These are phyloP conservation scores for Chaetomium cochliodes DNA, from an alignment of 495 filamentous ascomycete genomes.

Conservation along the genomic window DNA sequence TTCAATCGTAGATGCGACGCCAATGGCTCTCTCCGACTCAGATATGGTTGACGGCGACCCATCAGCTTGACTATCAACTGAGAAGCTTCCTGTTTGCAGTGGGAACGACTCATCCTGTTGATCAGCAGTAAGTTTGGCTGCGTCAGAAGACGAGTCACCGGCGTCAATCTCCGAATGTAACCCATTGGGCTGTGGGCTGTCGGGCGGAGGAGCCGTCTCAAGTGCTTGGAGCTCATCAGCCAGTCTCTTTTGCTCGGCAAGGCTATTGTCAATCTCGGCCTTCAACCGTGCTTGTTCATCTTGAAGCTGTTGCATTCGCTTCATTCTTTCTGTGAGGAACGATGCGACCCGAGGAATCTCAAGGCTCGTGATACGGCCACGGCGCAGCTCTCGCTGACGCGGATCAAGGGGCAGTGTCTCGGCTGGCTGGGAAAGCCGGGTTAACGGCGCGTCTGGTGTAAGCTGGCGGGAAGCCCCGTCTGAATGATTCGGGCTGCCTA, in stretches of 20 bases:
- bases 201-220: slow-evolving; percentile 40
- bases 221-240: slow-evolving; percentile 57
- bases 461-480: slow-evolving; percentile 26
- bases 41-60: not conserved
- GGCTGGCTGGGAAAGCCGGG: slow-evolving; percentile 26
- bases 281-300: slow-evolving; percentile 60
- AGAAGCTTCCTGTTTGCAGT: not conserved
- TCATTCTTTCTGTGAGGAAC: slow-evolving; percentile 50
- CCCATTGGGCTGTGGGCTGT: slow-evolving; percentile 18
- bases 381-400: slow-evolving; percentile 42
- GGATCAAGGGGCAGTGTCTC: slow-evolving; percentile 19
- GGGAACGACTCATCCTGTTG: not conserved
- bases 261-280: slow-evolving; percentile 52
- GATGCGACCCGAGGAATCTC: slow-evolving; percentile 59
- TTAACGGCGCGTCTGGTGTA: slow-evolving; percentile 25
- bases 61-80: not conserved
- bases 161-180: slow-evolving; percentile 1
- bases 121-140: not conserved
- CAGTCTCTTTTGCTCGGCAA: slow-evolving; percentile 48
- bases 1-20: slow-evolving; percentile 22
- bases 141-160: slow-evolving; percentile 3
- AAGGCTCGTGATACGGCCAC: slow-evolving; percentile 54
- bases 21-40: not conserved
- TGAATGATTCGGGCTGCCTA: slow-evolving; percentile 18
- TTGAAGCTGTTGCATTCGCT: slow-evolving; percentile 53